A percentile compares a stretch with the other conserved stretches of the same genome.
Evolutionary conservation across 2,329 filamentous ascomycete genomes (phyloP).

Genomic region (Pseudogymnoascus sp.): DNA sequence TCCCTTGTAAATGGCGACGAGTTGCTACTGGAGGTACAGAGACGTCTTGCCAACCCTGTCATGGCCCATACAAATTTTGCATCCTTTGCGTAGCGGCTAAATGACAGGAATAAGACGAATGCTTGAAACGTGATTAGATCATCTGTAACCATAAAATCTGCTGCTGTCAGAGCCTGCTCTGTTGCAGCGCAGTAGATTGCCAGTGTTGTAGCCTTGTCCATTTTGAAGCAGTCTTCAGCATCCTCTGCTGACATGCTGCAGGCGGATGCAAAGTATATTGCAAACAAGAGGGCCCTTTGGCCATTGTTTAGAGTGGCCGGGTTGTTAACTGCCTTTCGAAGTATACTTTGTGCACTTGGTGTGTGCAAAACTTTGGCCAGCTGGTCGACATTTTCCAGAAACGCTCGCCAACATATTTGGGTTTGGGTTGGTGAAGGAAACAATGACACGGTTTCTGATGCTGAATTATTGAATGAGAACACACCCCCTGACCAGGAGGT

Average conservation of each 20-base stretch:
- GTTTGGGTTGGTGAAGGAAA: background rate
- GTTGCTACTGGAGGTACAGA: slow-evolving; percentile 32
- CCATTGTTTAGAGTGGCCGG: slow-evolving; percentile 54
- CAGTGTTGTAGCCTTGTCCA: slow-evolving; percentile 35
- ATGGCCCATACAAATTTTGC: slow-evolving; percentile 54
- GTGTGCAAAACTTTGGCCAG: slow-evolving; percentile 6
- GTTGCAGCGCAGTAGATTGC: slow-evolving; percentile 39
- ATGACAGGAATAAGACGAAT: slow-evolving; percentile 48
- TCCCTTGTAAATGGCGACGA: slow-evolving; percentile 45
- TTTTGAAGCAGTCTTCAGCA: slow-evolving; percentile 28
- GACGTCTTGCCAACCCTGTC: slow-evolving; percentile 49
- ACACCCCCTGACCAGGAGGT: background rate
- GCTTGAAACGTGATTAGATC: slow-evolving; percentile 55
- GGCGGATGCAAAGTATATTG: slow-evolving; percentile 23
- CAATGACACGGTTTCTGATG: background rate
- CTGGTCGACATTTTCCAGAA: slow-evolving; percentile 1
- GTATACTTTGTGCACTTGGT: background rate
- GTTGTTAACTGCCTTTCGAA: background rate
- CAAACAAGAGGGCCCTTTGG: slow-evolving; percentile 45
- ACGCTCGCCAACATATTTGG: slow-evolving; percentile 1
- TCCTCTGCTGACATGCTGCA: slow-evolving; percentile 29
- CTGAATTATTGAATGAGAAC: background rate
- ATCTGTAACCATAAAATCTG: slow-evolving; percentile 52
- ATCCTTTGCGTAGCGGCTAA: slow-evolving; percentile 45
- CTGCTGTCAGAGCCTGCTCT: slow-evolving; percentile 53